Conservation (phyloP, 73 alveolate genomes). For the Effrenium voratum region DNA sequence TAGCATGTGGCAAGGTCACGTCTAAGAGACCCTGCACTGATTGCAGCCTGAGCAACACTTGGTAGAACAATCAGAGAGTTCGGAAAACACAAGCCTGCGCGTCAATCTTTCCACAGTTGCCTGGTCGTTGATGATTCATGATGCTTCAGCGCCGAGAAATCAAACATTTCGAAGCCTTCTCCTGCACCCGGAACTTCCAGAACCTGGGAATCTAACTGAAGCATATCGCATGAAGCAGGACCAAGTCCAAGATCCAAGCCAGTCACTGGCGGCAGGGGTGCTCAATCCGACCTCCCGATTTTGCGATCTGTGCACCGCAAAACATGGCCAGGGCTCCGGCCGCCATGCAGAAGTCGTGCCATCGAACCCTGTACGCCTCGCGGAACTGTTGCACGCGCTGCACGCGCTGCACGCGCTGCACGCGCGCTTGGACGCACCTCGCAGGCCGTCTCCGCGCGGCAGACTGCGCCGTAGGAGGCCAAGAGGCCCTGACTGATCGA, state of each 20-base stretch:
- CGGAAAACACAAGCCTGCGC: background rate
- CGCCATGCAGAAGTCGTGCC: slow-evolving; percentile 88
- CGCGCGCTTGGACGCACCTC: background rate
- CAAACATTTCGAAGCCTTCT: background rate
- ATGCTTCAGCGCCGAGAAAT: too few species aligned
- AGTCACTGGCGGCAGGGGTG: slow-evolving; percentile 58
- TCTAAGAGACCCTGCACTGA: slow-evolving; percentile 57
- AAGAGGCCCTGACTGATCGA: slow-evolving; percentile 22
- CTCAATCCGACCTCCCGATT: slow-evolving; percentile 52
- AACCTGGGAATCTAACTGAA: slow-evolving; percentile 18
- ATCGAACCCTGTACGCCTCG: slow-evolving; percentile 74
- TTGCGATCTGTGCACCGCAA: background rate
- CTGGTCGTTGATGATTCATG: background rate
- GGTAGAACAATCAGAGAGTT: background rate
- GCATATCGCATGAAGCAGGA: background rate
- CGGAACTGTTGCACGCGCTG: background rate
- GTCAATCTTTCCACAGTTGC: slow-evolving; percentile 36
- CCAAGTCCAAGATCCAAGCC: background rate
- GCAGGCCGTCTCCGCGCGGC: slow-evolving; percentile 80
- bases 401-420: background rate
- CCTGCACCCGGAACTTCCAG: slow-evolving; percentile 80
- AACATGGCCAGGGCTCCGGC: background rate
- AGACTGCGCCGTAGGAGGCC: slow-evolving; percentile 76
- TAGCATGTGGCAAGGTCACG: slow-evolving; percentile 34
- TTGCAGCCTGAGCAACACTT: slow-evolving; percentile 34